phyloP scores from a whole-genome alignment of 2,329 filamentous ascomycete genomes.

The Pseudovirgaria hyperparasitica region DNA sequence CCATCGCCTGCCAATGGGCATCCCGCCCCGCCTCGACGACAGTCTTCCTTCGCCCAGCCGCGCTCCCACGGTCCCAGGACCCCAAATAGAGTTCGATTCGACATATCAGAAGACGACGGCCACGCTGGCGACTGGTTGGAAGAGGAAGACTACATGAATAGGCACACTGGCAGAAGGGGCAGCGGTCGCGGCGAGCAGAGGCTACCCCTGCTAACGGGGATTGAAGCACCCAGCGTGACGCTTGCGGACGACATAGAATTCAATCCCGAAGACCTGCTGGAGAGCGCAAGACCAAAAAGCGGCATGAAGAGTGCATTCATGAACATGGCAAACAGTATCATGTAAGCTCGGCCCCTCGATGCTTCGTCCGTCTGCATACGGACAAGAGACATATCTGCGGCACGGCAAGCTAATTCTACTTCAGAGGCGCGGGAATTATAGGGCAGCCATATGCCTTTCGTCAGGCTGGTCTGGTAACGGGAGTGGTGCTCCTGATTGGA shows the following conservation, averaged over 20 bases:
- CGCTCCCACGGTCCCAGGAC: conserved; percentile 44
- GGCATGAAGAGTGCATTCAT: conserved; percentile 83
- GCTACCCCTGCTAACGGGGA: conserved; percentile 64
- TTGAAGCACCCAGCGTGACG: conserved; percentile 69
- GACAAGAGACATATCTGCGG: not conserved
- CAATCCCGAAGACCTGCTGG: conserved; percentile 45
- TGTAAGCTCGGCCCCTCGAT: too few relatives aligned
- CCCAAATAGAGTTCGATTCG: conserved; percentile 63
- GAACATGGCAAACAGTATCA: conserved; percentile 99
- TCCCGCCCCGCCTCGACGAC: conserved; percentile 16
- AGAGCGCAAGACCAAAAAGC: conserved; percentile 63
- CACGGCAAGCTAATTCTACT: conserved; percentile 10
- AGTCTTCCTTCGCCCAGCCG: conserved; percentile 34
- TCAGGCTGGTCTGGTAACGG: conserved; percentile 76
- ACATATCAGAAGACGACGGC: conserved; percentile 27
- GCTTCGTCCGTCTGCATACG: not conserved
- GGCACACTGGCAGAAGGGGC: conserved; percentile 20
- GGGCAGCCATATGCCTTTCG: conserved; percentile 89
- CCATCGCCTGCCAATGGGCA: too few relatives aligned
- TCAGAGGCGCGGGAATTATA: conserved; percentile 51
- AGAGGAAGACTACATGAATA: conserved; percentile 47
- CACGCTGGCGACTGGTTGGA: conserved; percentile 33
- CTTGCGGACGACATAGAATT: conserved; percentile 47
- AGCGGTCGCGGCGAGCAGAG: conserved; percentile 34
- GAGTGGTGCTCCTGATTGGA: conserved; percentile 61